A percentile compares a stretch with the other conserved stretches of the same genome.
Conservation (phyloP, 176 grass and related monocot species). For the Dactylis glomerata region DNA sequence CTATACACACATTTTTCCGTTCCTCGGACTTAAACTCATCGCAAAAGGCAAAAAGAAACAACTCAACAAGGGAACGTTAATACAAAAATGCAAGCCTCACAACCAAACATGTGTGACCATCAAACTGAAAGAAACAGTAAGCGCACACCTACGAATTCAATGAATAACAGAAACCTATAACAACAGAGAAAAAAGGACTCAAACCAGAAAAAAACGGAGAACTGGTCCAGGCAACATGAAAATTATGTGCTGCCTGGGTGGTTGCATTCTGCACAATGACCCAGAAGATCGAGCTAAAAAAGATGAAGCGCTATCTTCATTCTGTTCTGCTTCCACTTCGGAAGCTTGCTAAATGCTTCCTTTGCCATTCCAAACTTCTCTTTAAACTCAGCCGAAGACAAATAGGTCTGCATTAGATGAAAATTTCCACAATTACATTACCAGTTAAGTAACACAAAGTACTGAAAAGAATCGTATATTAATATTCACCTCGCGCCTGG, state of each 20-base stretch:
- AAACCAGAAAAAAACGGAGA: constrained; percentile 7
- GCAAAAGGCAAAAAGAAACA: constrained; percentile 24
- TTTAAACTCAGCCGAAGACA: constrained; percentile 72
- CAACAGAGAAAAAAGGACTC: constrained; percentile 24
- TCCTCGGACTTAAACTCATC: constrained; percentile 35
- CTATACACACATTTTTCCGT: constrained; percentile 52
- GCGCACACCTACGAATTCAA: constrained; percentile 35
- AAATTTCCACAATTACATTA: constrained; percentile 7
- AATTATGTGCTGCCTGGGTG: constrained; percentile 10
- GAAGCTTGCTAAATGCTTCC: constrained; percentile 72
- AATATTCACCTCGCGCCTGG: constrained; percentile 72
- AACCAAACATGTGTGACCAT: constrained; percentile 49
- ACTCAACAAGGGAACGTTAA: constrained; percentile 10
- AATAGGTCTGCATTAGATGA: constrained; percentile 62
- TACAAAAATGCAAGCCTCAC: constrained; percentile 53
- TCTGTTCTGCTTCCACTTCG: constrained; percentile 90
- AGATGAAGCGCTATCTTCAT: constrained; percentile 76
- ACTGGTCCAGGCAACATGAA: constrained; percentile 1
- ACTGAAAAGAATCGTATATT: constrained; percentile 28
- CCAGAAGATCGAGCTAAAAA: constrained; percentile 44
- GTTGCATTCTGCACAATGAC: constrained; percentile 33
- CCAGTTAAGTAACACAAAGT: not conserved
- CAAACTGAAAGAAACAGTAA: constrained; percentile 28
- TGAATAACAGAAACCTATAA: constrained; percentile 41
- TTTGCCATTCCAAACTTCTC: constrained; percentile 89